These are phyloP conservation scores for Globisporangium ultimum DNA, from an alignment of 352 stramenopile species.

Conservation along the genomic window DNA sequence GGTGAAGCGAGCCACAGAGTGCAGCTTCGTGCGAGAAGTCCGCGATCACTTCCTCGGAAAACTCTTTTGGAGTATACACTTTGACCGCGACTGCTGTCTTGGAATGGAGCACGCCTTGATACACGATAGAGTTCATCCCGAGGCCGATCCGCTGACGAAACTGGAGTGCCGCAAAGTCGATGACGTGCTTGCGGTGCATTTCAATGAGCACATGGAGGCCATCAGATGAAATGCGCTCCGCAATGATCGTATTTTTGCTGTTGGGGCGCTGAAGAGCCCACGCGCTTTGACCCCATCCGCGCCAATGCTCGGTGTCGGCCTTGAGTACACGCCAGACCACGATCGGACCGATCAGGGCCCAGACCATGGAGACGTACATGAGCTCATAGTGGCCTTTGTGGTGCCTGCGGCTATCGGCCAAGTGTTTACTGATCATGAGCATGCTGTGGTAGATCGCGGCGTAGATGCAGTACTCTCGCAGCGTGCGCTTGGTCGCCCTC, in stretches of 20 bases:
- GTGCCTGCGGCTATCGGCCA: no score
- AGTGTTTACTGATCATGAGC: no score
- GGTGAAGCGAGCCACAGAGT: slow-evolving; percentile 48
- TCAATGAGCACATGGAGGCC: slow-evolving; percentile 44
- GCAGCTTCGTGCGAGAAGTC: slow-evolving; percentile 61
- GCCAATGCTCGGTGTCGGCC: slow-evolving; percentile 60
- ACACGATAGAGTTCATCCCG: slow-evolving; percentile 44
- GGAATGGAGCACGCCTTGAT: slow-evolving; percentile 44
- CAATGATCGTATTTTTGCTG: slow-evolving; percentile 39
- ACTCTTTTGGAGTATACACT: slow-evolving; percentile 61
- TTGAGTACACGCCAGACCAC: slow-evolving; percentile 59
- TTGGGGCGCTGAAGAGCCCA: slow-evolving; percentile 40
- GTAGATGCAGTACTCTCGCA: no score
- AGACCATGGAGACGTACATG: no score
- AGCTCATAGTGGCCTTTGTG: no score
- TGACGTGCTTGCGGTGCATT: slow-evolving; percentile 42
- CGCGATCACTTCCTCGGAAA: slow-evolving; percentile 53
- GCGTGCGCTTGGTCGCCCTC: no score
- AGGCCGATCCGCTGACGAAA: slow-evolving; percentile 49
- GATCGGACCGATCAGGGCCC: slow-evolving; percentile 20
- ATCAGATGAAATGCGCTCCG: slow-evolving; percentile 49
- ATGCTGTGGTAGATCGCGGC: no score
- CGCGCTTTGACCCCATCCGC: slow-evolving; percentile 46
- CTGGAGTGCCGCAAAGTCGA: slow-evolving; percentile 64
- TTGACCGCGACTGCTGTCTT: slow-evolving; percentile 57